A percentile compares a stretch with the other conserved stretches of the same genome.
These are phyloP conservation scores for Baorangia bicolor DNA, from an alignment of 768 basidiomycete species.

Conservation along the genomic window DNA sequence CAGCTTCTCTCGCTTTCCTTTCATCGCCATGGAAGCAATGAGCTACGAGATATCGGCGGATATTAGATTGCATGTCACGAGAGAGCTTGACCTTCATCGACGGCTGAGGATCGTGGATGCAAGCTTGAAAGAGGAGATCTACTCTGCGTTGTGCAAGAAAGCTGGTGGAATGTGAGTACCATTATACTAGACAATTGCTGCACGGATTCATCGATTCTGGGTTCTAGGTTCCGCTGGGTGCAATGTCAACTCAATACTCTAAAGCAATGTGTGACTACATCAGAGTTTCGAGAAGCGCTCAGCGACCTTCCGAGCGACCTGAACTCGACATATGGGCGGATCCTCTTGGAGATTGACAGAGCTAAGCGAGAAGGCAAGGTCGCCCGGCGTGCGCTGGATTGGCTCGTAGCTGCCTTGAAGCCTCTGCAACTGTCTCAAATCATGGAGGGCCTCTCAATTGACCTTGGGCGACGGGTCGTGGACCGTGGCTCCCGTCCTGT, in stretches of 20 bases:
- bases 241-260: conserved; percentile 4
- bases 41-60: not conserved
- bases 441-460: conserved; percentile 1
- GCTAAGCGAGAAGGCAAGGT: not conserved
- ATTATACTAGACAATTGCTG: not conserved
- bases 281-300: not conserved
- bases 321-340: not conserved
- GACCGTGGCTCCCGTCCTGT: not conserved
- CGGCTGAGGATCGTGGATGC: not conserved
- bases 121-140: conserved; percentile 5
- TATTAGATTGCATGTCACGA: not conserved
- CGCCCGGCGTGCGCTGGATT: not conserved
- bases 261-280: not conserved
- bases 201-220: not conserved
- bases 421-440: not conserved
- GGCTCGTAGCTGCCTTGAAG: not conserved
- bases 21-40: conserved; percentile 2
- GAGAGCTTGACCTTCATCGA: conserved; percentile 1
- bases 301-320: conserved; percentile 2
- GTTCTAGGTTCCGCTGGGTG: conserved; percentile 10
- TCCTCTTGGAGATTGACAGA: not conserved
- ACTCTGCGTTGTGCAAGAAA: not conserved
- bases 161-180: conserved; percentile 11
- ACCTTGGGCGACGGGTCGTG: not conserved
- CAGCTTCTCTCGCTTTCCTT: not conserved